Base-by-base conservation (phyloP, 139 green algal species). In the Diplosphaera chodatii region DNA sequence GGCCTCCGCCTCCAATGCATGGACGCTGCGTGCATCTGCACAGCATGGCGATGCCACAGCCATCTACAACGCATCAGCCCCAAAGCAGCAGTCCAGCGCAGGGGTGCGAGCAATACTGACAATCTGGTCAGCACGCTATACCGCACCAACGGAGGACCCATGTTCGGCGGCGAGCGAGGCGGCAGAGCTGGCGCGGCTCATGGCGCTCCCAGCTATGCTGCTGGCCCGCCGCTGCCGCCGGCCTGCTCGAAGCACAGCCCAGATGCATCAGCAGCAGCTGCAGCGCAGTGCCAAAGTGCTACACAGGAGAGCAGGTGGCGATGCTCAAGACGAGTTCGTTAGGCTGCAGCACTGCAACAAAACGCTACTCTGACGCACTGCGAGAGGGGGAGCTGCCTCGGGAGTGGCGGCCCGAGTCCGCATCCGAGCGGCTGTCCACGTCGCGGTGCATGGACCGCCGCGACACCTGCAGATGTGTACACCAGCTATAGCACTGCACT, bases 391-490 rank as follows among this genome's bases (percentile, higher is more conserved):
- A 59, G 48, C 16, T 59, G 48, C 48, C 48, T 4, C 48, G 48
- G 4, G 48, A 59, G 16, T n/a, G 16, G 18, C 18, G 48, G 13
- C 48, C 48, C 48, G 48, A 59, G 16, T 59, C 48, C 48, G 18
- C 48, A 25, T 59, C 48, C 48, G 48, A 37, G 23, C 62, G 28
- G 62, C 29, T 66, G 28, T 66, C 28, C 4, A 32, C 62, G 15
- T 33, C 62, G 2, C 28, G 28, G 25, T 66, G 62, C 62, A 59
- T 66, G 23, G 62, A 33, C 28, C 28, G 62, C 28, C 16, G 62
- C 29, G 62, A 71, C 28, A 71, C 28, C 41, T 33, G 32, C 40
- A 66, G 62, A n/a, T n/a, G 63, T n/a, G n/a, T n/a, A n/a, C n/a
- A n/a, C 63, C 63, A 34, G 27, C n/a, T 67, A 4, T 32, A 67